A percentile compares a stretch with the other conserved stretches of the same genome.
phyloP scores from a whole-genome alignment of 2,329 filamentous ascomycete genomes.

The Taxawa tesnikishii region DNA sequence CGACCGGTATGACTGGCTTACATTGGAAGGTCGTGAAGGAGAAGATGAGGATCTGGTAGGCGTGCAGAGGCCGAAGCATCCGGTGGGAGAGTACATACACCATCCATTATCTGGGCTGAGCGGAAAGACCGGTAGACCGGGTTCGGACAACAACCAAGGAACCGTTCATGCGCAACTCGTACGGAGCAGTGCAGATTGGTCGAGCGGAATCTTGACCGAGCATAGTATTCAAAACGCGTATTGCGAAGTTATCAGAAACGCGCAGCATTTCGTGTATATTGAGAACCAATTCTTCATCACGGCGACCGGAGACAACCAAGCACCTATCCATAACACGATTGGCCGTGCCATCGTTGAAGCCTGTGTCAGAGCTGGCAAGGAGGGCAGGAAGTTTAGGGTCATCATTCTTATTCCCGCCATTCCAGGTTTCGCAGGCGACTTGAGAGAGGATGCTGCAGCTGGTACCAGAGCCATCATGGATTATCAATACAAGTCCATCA shows the following conservation, averaged over 20 bases:
- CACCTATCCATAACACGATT: conserved; percentile 76
- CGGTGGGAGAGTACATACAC: conserved; percentile 73
- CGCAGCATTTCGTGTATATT: conserved; percentile 90
- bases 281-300: conserved; percentile 99
- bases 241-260: conserved; percentile 69
- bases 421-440: conserved; percentile 86
- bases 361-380: conserved; percentile 66
- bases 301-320: conserved; percentile 77
- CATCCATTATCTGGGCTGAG: conserved; percentile 64
- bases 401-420: conserved; percentile 86
- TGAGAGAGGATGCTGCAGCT: conserved; percentile 68
- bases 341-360: conserved; percentile 86
- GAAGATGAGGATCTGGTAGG: conserved; percentile 75
- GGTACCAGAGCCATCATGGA: conserved; percentile 96
- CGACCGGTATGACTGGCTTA: conserved; percentile 70
- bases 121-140: conserved; percentile 45
- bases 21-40: conserved; percentile 61
- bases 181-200: conserved; percentile 89
- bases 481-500: conserved; percentile 95
- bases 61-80: conserved; percentile 79
- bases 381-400: conserved; percentile 76
- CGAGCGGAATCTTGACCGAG: conserved; percentile 74
- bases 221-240: conserved; percentile 85
- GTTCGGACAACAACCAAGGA: conserved; percentile 40
- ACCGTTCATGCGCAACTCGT: conserved; percentile 73